A percentile compares a stretch with the other conserved stretches of the same genome.
phyloP scores from a whole-genome alignment of 2,329 filamentous ascomycete genomes.

The Nigrograna mackinnonii region DNA sequence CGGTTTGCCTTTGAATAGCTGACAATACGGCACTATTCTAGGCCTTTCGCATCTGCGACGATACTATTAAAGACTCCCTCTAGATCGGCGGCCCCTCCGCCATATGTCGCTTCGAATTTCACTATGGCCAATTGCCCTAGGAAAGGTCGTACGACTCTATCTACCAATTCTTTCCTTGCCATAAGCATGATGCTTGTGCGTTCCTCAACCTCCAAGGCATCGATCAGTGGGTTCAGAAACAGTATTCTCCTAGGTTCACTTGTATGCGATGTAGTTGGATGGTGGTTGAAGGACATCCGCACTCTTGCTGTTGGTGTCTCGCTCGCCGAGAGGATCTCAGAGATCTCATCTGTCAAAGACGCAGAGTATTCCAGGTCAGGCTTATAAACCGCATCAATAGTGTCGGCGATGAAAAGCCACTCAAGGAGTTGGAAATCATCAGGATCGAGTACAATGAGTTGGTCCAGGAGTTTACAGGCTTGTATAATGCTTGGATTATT shows the following conservation, averaged over 20 bases:
- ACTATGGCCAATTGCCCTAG: slow-evolving; percentile 91
- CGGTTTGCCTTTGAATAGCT: too few species aligned
- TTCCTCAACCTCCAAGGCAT: slow-evolving; percentile 35
- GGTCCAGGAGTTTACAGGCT: slow-evolving; percentile 90
- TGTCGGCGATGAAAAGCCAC: slow-evolving; percentile 97
- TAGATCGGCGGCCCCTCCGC: slow-evolving; percentile 62
- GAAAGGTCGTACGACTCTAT: slow-evolving; percentile 81
- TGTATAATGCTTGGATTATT: slow-evolving; percentile 79
- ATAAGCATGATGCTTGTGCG: slow-evolving; percentile 54
- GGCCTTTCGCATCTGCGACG: slow-evolving; percentile 29
- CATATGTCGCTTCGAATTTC: slow-evolving; percentile 90
- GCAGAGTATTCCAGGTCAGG: slow-evolving; percentile 65
- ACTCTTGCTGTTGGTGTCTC: slow-evolving; percentile 31
- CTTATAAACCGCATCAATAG: slow-evolving; percentile 91
- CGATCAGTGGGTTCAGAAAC: slow-evolving; percentile 47
- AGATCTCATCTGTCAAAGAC: slow-evolving; percentile 82
- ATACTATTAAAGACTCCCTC: slow-evolving; percentile 35
- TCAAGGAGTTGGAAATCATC: slow-evolving; percentile 98
- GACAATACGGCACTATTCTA: too few species aligned
- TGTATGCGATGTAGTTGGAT: background rate
- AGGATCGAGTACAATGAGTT: slow-evolving; percentile 81
- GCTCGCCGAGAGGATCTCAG: slow-evolving; percentile 64
- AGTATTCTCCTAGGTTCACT: slow-evolving; percentile 36
- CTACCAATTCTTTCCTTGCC: slow-evolving; percentile 66
- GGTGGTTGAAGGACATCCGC: slow-evolving; percentile 5